Base-by-base conservation (phyloP, 257 asterid genomes). In the Solanum paucissectum region DNA sequence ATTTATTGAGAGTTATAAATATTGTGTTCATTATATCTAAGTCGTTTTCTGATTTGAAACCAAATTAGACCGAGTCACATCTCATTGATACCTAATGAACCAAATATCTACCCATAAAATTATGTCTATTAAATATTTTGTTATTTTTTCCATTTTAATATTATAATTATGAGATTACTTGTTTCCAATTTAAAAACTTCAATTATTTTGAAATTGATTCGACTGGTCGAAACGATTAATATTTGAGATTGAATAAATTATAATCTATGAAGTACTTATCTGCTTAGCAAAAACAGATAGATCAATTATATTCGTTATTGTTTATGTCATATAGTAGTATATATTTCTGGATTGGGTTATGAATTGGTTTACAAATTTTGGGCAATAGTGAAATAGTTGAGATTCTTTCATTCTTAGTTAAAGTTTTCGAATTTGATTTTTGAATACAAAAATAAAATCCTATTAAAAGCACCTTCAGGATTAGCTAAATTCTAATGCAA, bases 391-490 rank as follows among this genome's bases (percentile, higher is more conserved):
- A 0, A 62, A 62, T 23, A 4, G 3, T 62, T 62, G 29, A 2
- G 69, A 62, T 23, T 23, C 7, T 9, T 23, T 62, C 32, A 0
- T 4, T 62, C 1, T 62, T 23, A 9, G 1, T 23, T 9, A 23
- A n/a, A 62, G 0, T 4, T 62, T 23, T 62, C 0, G 1, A 58
- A 20, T 7, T 20, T 55, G 25, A 58, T 0, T 7, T 58, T 0
- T 7, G 25, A 20, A 7, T 55, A 55, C 4, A 7, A 20, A 55
- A 58, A 2, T 6, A 55, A 55, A 20, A 55, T 55, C 0, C 66
- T 55, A 18, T 18, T 18, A 18, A 6, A 52, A 52, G 4, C 4
- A 52, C 62, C 23, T 52, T 0, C 0, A 0, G 1, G 0, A 62
- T 62, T 9, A 64, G 14, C 7, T 5, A 23, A n/a, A n/a, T 11